Conservation (phyloP, 768 basidiomycete species). For the Punctularia strigosozonata region DNA sequence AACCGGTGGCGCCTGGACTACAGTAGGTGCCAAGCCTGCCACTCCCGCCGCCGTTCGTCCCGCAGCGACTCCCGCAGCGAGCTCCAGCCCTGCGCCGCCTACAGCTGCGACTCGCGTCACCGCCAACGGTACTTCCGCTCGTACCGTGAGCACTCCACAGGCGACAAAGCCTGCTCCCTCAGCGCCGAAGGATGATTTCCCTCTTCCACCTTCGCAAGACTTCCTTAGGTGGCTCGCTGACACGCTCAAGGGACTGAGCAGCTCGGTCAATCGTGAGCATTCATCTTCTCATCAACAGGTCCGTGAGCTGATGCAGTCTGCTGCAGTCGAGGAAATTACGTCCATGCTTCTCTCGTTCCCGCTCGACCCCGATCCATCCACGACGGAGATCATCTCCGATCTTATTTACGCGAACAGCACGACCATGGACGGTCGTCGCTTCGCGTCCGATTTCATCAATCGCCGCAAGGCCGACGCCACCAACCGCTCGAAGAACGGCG, state of each 20-base stretch:
- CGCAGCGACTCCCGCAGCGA: slow-evolving; percentile 23
- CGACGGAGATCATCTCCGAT: slow-evolving; percentile 88
- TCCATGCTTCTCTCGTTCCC: slow-evolving; percentile 94
- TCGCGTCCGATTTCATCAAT: slow-evolving; percentile 83
- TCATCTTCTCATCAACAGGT: not conserved
- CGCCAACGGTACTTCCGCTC: slow-evolving; percentile 2
- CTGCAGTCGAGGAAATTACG: slow-evolving; percentile 87
- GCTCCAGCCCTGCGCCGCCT: slow-evolving; percentile 10
- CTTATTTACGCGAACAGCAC: slow-evolving; percentile 91
- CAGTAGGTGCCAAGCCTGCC: slow-evolving; percentile 46
- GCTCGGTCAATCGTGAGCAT: slow-evolving; percentile 54
- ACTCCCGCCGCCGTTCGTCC: slow-evolving; percentile 17
- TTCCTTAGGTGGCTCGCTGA: slow-evolving; percentile 89
- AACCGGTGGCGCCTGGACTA: slow-evolving; percentile 64
- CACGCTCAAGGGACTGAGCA: slow-evolving; percentile 69
- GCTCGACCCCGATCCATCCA: slow-evolving; percentile 72
- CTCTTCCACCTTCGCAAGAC: slow-evolving; percentile 68
- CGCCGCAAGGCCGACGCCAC: slow-evolving; percentile 78
- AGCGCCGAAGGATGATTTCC: slow-evolving; percentile 41
- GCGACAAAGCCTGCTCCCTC: slow-evolving; percentile 11
- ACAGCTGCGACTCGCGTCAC: slow-evolving; percentile 1
- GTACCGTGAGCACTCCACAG: slow-evolving; percentile 14
- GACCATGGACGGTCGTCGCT: slow-evolving; percentile 89
- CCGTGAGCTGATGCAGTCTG: slow-evolving; percentile 4
- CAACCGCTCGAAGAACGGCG: slow-evolving; percentile 32